These are phyloP conservation scores for Spergularia marina DNA, from an alignment of 148 eudicot species.

Conservation along the genomic window DNA sequence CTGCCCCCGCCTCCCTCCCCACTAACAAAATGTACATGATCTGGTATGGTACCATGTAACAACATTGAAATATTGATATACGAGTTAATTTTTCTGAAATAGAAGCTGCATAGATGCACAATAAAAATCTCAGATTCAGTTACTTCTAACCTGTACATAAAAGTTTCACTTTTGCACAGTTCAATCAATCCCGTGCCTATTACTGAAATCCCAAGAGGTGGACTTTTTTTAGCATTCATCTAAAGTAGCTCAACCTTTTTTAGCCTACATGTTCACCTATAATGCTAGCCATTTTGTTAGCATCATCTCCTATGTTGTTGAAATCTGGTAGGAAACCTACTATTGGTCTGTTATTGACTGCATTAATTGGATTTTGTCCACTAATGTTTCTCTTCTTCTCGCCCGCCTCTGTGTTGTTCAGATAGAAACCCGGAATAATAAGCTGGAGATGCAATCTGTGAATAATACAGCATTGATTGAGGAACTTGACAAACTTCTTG, in stretches of 20 bases:
- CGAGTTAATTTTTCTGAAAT: neutral
- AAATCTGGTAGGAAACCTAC: neutral
- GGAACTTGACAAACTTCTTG: conserved; percentile 95
- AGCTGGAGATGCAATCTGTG: conserved; percentile 94
- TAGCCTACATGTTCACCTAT: neutral
- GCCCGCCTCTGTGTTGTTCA: conserved; percentile 28
- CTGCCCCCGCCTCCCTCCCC: neutral
- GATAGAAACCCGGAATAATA: conserved; percentile 96
- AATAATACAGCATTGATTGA: conserved; percentile 77
- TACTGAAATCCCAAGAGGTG: no score
- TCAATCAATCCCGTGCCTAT: no score
- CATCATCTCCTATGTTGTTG: neutral
- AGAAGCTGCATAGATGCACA: no score
- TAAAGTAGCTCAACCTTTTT: neutral
- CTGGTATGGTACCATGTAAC: neutral
- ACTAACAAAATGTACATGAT: neutral
- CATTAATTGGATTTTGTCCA: neutral
- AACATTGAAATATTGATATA: neutral
- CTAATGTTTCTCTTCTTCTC: neutral
- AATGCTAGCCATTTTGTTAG: neutral
- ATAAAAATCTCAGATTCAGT: no score
- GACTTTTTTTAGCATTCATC: no score
- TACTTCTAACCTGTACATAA: no score
- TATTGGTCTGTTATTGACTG: neutral
- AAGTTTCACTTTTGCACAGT: no score